Base-by-base conservation (phyloP, 805 yeast genomes). In the Cyberlindnera euphorbiiphila region DNA sequence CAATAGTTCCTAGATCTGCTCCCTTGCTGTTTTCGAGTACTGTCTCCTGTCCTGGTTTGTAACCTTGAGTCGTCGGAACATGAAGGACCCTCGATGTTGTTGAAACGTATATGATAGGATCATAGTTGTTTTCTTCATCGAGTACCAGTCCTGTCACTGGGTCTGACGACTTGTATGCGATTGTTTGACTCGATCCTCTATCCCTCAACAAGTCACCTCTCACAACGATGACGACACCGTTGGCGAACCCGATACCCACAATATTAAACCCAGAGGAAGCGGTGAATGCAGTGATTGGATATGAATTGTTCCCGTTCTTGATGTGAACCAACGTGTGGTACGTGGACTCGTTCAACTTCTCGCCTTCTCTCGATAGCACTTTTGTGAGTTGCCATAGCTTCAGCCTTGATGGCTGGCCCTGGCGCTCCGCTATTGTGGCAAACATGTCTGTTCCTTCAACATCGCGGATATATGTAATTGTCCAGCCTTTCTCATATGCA, bases 151-250 rank as follows among this genome's bases (percentile, higher is more conserved):
- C 82, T 0, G 98, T 91, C 14, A 93, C 72, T 1, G 97, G 95
- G 33, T 86, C 93, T 3, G 69, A 63, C 12, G 62, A 60, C 41
- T 82, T 85, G 54, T 79, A 85, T 1, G 89, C 78, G 0, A 82
- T 58, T 20, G 97, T 66, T 53, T 91, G 98, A 46, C 93, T 75
- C 9, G 95, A 78, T 0, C 98, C 98, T 41, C 95, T 66, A 54
- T 93, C 98, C 49, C 88, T 76, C 6, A 86, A 48, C 22, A 93
- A 59, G 58, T 93, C 98, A 8, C 98, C 98, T 45, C 98, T 65
- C 0, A 89, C 75, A 6, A 89, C 63, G 2, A 89, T 65, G 3
- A 89, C 87, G 15, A 78, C 70, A 3, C 98, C 98, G 57, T 88
- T 82, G 11, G 89, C 81, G 50, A 78, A 85, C 0, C 96, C 96